Base-by-base conservation (phyloP, 352 stramenopile genomes). In the Globisporangium solare region DNA sequence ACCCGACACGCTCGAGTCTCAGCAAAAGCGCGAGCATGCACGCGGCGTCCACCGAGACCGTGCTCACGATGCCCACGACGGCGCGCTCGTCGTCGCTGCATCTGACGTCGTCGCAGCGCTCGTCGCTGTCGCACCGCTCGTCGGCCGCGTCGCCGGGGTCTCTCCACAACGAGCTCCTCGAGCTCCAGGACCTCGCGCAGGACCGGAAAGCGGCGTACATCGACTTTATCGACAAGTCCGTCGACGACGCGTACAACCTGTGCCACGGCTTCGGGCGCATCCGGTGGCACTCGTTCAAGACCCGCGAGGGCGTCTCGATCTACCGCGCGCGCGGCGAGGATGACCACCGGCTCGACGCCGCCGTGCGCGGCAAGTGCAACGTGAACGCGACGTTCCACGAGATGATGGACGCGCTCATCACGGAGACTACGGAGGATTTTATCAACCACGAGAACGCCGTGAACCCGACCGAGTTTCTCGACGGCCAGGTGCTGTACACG, bases 221-320 rank as follows among this genome's bases (percentile, higher is more conserved):
- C 12, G 73, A 89, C 52, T 87, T 90, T 65, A 81, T 89, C 41
- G 83, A 93, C 69, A 70, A 63, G 32, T 83, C 80, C 6, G 79
- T 93, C 24, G 81, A 90, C 61, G 79, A 90, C 63, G 83, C 83
- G 21, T 88, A 91, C 65, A 88, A 88, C 45, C 66, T 93, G 32
- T 89, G 79, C 55, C 76, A 90, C 50, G 81, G 80, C 54, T 88
- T 89, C 51, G 81, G 83, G 1, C 72, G 77, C 41, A 76, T 93
- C 52, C 75, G 76, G 41, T 93, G 83, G 83, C 70, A 83, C 45
- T 72, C 77, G 45, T 76, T 73, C 60, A 78, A 85, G 61, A 79
- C 68, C 21, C 71, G 74, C 54, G 81, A 86, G 18, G 77, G 74
- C 46, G 80, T 93, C 47, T 76, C 81, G 0, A 87, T 93, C 54